Percentiles rank a stretch among this genome's conserved stretches.
Conservation (phyloP, 2,329 filamentous ascomycete genomes). For the Beauveria medogensis region DNA sequence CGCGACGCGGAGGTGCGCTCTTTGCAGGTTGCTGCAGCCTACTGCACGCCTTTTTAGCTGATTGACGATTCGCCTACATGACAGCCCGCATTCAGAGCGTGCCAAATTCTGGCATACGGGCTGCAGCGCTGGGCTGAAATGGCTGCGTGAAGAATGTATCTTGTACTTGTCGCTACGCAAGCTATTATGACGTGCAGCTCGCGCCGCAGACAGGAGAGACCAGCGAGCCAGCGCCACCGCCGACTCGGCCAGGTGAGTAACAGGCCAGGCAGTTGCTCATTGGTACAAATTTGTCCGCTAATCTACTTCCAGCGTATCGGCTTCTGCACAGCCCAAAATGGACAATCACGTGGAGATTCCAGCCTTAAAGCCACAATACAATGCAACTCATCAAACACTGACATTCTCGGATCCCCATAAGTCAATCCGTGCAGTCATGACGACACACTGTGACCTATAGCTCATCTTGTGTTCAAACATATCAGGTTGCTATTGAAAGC, state of each 20-base stretch:
- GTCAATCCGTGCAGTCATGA: not conserved
- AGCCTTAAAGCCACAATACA: not conserved
- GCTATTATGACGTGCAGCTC: not conserved
- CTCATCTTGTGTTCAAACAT: not conserved
- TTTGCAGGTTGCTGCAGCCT: not conserved
- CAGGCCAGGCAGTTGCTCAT: not conserved
- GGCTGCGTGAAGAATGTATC: not conserved
- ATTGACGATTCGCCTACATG: not conserved
- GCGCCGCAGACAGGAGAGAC: not conserved
- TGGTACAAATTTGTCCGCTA: not conserved
- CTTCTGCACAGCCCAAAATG: not conserved
- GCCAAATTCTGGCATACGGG: not conserved
- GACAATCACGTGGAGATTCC: slow-evolving; percentile 5
- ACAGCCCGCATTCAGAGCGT: not conserved
- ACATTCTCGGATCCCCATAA: not conserved
- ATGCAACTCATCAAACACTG: not conserved
- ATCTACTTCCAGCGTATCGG: not conserved
- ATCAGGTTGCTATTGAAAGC: not conserved
- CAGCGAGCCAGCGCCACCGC: not conserved
- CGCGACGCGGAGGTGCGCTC: no score
- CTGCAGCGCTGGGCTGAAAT: not conserved
- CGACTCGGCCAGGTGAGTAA: slow-evolving; percentile 1
- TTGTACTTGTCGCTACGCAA: not conserved
- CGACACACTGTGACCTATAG: not conserved
- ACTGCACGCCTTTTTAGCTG: not conserved